phyloP scores from a whole-genome alignment of 257 asterid genomes.

The Misopates orontium region DNA sequence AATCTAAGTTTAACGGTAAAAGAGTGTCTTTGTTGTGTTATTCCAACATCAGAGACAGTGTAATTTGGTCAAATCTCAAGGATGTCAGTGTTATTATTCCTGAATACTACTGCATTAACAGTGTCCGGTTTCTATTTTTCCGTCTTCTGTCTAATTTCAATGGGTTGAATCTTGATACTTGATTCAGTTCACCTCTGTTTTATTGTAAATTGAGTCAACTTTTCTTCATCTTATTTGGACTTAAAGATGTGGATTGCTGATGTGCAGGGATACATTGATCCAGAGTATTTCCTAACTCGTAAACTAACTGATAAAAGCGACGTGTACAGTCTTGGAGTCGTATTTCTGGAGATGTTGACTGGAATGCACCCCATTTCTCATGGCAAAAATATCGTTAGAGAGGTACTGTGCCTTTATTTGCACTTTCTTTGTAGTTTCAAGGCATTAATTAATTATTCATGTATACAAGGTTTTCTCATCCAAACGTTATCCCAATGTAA shows the following conservation, averaged over 20 bases:
- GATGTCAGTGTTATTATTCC: neutral
- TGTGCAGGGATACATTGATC: constrained; percentile 93
- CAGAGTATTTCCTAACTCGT: constrained; percentile 89
- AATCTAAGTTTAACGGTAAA: no score
- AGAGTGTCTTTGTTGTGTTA: no score
- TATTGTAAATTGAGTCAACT: neutral
- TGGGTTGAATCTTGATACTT: neutral
- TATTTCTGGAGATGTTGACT: constrained; percentile 79
- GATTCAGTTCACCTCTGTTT: neutral
- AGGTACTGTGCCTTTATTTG: constrained; percentile 47
- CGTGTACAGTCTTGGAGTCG: constrained; percentile 95
- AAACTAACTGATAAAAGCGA: constrained; percentile 94
- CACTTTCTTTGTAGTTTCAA: neutral
- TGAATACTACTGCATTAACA: neutral
- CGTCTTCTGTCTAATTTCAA: neutral
- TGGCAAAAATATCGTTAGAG: constrained; percentile 95
- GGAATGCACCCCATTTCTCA: constrained; percentile 94
- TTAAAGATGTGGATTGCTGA: neutral
- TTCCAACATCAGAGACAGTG: no score
- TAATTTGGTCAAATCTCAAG: no score
- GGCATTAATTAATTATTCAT: neutral
- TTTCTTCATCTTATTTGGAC: neutral
- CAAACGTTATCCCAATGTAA: neutral
- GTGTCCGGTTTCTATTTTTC: neutral
- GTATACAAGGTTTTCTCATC: neutral